A percentile compares a stretch with the other conserved stretches of the same genome.
These are phyloP conservation scores for Solanum pennellii DNA, from an alignment of 257 asterid genomes.

Conservation along the genomic window DNA sequence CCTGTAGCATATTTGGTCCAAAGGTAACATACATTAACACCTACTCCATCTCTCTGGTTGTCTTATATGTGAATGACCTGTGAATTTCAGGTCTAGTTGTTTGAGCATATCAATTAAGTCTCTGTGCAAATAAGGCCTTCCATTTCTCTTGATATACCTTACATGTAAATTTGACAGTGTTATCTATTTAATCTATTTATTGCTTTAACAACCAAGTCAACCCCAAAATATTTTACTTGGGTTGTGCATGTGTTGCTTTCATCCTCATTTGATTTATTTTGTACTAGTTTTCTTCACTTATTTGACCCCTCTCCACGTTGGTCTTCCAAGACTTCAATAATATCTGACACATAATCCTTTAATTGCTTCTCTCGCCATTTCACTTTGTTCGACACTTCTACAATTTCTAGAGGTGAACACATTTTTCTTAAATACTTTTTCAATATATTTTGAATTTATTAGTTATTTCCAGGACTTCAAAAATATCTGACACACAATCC, in stretches of 20 bases:
- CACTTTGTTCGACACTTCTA: neutral
- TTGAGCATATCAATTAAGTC: neutral
- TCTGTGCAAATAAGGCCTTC: neutral
- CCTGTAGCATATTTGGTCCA: slow-evolving; percentile 79
- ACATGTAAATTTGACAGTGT: neutral
- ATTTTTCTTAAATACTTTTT: neutral
- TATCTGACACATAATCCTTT: neutral
- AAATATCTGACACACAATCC: neutral
- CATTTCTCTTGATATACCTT: neutral
- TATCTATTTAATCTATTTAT: neutral
- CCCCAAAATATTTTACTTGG: neutral
- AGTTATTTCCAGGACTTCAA: neutral
- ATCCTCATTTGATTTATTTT: neutral
- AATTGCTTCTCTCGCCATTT: neutral
- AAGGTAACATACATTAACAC: slow-evolving; percentile 33
- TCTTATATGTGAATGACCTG: neutral
- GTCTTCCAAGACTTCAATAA: neutral
- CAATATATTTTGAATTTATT: neutral
- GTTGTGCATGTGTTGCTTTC: neutral
- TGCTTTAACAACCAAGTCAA: neutral
- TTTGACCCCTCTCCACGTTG: neutral
- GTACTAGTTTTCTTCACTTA: neutral
- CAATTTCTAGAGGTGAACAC: neutral
- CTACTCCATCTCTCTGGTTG: neutral
- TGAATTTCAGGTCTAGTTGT: neutral